Base-by-base conservation (phyloP, 2,329 filamentous ascomycete species). In the Cercospora sojina region DNA sequence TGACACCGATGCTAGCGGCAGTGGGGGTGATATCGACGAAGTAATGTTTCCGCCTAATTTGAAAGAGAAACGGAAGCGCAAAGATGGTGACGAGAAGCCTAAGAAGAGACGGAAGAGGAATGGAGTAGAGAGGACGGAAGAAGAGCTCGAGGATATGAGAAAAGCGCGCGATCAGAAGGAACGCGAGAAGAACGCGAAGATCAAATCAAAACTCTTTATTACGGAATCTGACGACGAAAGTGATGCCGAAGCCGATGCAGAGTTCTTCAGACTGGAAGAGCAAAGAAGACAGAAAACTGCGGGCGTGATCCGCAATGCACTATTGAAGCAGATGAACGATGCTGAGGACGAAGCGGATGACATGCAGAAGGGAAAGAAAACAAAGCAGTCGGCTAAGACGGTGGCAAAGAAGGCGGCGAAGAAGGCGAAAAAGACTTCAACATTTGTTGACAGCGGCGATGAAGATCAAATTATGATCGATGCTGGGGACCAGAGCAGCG, bases 121-220 rank as follows among this genome's bases (percentile, higher is more conserved):
- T 23, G 35, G 82, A 7, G 81, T 87, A 3, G 88, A 91, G 4
- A 83, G 89, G 27, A 87, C 89, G 51, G 85, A 91, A 5, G 86
- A 88, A 65, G 82, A 83, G 56, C 77, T 83, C 16, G 82, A 86
- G 32, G 87, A 87, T 70, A 86, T 85, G 64, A 87, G 88, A 12
- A 83, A 84, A 12, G 85, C 83, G 63, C 84, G 89, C 41, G 84
- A 87, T 62, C 83, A 88, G 61, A 90, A 87, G 71, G 89, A 96
- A 71, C 81, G 86, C n/a, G 92, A 93, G 74, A 93, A 93, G 79
- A 85, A 88, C 58, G 83, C 83, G 32, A 91, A 90, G 76, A 90
- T 95, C 80, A 98, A 97, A 83, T 96, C 91, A 73, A 88, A 89
- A 25, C 80, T 94, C 43, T 94, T 88, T 73, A 90, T 99, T 59